These are phyloP conservation scores for Pyrus pyrifolia DNA, from an alignment of 306 rosid species.

Conservation along the genomic window DNA sequence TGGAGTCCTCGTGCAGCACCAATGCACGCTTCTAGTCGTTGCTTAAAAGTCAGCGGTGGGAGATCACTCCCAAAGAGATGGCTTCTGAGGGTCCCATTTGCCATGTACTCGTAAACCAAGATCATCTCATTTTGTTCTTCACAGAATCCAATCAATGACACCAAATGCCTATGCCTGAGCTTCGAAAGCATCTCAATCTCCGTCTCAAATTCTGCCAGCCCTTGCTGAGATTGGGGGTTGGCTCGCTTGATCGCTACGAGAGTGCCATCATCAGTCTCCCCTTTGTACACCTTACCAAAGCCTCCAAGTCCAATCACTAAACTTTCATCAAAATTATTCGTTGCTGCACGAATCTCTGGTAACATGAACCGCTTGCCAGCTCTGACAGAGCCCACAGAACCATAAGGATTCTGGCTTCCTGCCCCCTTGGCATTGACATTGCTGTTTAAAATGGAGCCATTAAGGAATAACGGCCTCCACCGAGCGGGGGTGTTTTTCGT, in stretches of 20 bases:
- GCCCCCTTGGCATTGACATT: conserved; percentile 46
- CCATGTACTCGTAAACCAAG: conserved; percentile 93
- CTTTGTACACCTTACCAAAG: conserved; percentile 91
- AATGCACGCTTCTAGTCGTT: conserved; percentile 79
- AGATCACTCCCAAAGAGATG: conserved; percentile 82
- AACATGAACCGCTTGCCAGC: conserved; percentile 65
- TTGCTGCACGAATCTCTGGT: conserved; percentile 68
- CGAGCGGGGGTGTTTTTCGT: conserved; percentile 47
- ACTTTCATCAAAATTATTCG: conserved; percentile 64
- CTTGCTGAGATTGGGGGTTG: conserved; percentile 86
- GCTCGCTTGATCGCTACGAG: conserved; percentile 80
- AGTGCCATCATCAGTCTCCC: conserved; percentile 71
- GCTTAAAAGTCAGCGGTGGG: conserved; percentile 78
- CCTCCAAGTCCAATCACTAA: conserved; percentile 93
- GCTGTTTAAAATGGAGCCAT: conserved; percentile 44
- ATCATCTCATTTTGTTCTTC: conserved; percentile 94
- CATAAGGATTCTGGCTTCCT: conserved; percentile 49
- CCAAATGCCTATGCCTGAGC: conserved; percentile 89
- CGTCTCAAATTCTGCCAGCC: conserved; percentile 82
- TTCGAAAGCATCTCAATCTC: conserved; percentile 99
- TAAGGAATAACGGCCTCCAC: conserved; percentile 69
- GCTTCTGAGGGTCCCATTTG: conserved; percentile 86
- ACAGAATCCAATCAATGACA: conserved; percentile 89
- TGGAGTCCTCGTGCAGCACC: conserved; percentile 97
- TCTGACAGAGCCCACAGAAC: conserved; percentile 40